Evolutionary conservation across 164 flowering plant genomes (phyloP).

Genomic region (Annona squamosa): DNA sequence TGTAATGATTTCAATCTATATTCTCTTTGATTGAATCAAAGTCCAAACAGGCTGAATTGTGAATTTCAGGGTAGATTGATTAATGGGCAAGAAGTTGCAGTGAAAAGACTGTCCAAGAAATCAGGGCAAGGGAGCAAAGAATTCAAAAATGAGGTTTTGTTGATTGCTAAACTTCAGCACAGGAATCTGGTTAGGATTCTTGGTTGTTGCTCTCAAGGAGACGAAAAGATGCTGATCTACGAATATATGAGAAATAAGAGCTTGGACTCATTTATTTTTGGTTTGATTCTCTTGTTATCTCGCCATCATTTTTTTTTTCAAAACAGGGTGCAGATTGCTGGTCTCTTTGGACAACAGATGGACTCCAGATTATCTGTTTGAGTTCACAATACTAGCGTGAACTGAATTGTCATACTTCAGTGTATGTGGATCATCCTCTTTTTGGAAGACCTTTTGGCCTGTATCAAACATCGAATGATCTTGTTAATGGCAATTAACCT

Average conservation of each 20-base stretch:
- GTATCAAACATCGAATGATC: background rate
- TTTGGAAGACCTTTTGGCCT: background rate
- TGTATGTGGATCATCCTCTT: background rate
- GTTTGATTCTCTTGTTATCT: background rate
- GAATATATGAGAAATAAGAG: slow-evolving; percentile 23
- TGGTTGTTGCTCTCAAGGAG: slow-evolving; percentile 61
- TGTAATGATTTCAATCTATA: background rate
- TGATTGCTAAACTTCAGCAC: slow-evolving; percentile 43
- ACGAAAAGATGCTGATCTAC: slow-evolving; percentile 48
- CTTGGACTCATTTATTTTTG: slow-evolving; percentile 4
- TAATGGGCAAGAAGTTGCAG: slow-evolving; percentile 1
- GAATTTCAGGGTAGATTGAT: background rate
- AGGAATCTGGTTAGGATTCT: slow-evolving; percentile 64
- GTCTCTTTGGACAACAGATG: slow-evolving; percentile 23
- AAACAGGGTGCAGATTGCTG: background rate
- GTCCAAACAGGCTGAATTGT: background rate
- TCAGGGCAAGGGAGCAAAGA: slow-evolving; percentile 4
- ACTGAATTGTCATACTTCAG: background rate
- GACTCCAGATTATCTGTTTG: slow-evolving; percentile 24
- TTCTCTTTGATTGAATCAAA: background rate
- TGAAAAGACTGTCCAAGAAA: slow-evolving; percentile 1
- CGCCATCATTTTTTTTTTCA: background rate
- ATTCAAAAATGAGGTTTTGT: slow-evolving; percentile 4
- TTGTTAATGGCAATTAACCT: background rate
- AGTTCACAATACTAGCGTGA: no score